Percentiles rank a stretch among this genome's conserved stretches.
Evolutionary conservation across 495 filamentous ascomycete genomes (phyloP).

Genomic region (Hypoxylon crocopeplum): DNA sequence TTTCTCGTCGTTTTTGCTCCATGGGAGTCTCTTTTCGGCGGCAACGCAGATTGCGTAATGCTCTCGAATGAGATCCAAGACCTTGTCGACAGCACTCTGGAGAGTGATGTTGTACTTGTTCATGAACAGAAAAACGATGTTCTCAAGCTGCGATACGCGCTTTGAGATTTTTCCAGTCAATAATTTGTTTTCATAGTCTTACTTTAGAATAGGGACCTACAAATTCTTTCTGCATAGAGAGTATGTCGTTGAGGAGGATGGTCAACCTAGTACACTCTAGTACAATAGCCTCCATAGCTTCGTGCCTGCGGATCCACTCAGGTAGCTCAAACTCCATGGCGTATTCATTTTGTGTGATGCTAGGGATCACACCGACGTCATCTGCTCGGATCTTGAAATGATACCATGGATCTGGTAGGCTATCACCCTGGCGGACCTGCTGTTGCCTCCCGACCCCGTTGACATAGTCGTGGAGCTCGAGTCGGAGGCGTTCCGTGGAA

Average conservation of each 20-base stretch:
- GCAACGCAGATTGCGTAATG: constrained; percentile 37
- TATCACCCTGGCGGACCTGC: constrained; percentile 29
- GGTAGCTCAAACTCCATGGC: constrained; percentile 42
- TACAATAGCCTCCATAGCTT: constrained; percentile 36
- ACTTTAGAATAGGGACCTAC: constrained; percentile 16
- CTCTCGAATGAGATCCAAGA: constrained; percentile 38
- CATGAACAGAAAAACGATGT: constrained; percentile 38
- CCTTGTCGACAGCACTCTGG: constrained; percentile 23
- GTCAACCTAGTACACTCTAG: constrained; percentile 36
- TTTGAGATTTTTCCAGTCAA: constrained; percentile 2
- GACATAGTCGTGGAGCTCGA: constrained; percentile 38
- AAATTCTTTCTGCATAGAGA: constrained; percentile 41
- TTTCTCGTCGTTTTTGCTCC: constrained; percentile 36
- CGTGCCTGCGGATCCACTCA: constrained; percentile 30
- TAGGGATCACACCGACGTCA: constrained; percentile 39
- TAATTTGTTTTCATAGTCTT: neutral
- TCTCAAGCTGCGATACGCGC: constrained; percentile 38
- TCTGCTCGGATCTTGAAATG: constrained; percentile 36
- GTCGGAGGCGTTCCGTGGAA: constrained; percentile 27
- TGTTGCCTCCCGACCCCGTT: constrained; percentile 37
- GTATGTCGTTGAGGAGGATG: constrained; percentile 36
- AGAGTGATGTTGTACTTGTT: constrained; percentile 34
- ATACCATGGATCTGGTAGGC: constrained; percentile 41
- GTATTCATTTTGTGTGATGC: constrained; percentile 39
- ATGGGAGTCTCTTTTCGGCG: constrained; percentile 35